A percentile compares a stretch with the other conserved stretches of the same genome.
Conservation (phyloP, 192 early-diverging fungal genomes). For the Neocallimastix lanati region DNA sequence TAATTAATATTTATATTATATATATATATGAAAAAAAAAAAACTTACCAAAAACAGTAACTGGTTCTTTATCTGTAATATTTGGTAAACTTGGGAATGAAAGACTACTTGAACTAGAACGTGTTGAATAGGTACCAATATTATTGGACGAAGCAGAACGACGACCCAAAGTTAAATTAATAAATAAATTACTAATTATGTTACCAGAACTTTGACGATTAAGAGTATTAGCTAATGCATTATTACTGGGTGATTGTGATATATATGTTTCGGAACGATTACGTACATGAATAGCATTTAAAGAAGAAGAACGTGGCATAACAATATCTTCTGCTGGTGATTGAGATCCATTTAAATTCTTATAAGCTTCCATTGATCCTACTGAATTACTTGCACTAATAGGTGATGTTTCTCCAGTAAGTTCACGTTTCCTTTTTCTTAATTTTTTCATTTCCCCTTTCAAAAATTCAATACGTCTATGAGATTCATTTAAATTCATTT, state of each 20-base stretch:
- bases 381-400: neutral
- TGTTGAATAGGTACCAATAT: neutral
- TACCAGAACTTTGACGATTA: neutral
- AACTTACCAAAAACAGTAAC: neutral
- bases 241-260: neutral
- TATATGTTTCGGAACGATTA: neutral
- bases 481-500: conserved; percentile 10
- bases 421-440: neutral
- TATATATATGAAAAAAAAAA: too few relatives aligned
- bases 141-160: neutral
- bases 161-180: neutral
- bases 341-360: neutral
- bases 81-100: neutral
- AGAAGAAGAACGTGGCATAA: neutral
- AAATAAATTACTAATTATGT: neutral
- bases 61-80: neutral
- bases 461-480: neutral
- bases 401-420: neutral
- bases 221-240: neutral
- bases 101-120: neutral
- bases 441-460: neutral
- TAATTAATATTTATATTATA: too few relatives aligned
- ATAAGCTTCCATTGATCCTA: neutral
- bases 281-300: neutral
- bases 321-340: neutral